Evolutionary conservation across 1,284 basidiomycete genomes (phyloP).

Genomic region (Omphalotus olearius): DNA sequence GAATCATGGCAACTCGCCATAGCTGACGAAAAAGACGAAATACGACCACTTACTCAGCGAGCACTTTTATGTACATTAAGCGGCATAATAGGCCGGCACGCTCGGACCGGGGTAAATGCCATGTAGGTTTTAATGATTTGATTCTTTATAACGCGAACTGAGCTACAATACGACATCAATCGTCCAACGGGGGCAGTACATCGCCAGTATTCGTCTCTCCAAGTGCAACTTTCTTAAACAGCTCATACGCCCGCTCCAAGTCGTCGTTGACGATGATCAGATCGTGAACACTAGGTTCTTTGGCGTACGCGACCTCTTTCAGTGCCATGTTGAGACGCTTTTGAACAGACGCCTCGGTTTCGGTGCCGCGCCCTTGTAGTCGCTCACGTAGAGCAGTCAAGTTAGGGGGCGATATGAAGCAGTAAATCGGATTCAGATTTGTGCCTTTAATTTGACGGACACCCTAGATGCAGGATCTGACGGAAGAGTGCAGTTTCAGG

Average conservation of each 20-base stretch:
- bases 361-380: constrained; percentile 81
- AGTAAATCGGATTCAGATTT: constrained; percentile 79
- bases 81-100: too few species aligned
- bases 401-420: constrained; percentile 92
- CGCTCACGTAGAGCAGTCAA: constrained; percentile 65
- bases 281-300: constrained; percentile 72
- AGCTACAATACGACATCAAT: constrained; percentile 26
- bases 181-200: constrained; percentile 53
- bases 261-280: constrained; percentile 91
- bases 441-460: constrained; percentile 85
- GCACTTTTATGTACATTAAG: too few species aligned
- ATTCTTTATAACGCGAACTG: too few species aligned
- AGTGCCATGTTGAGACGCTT: constrained; percentile 80
- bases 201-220: constrained; percentile 57
- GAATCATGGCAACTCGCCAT: constrained; percentile 44
- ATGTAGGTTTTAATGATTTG: too few species aligned
- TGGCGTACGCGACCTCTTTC: constrained; percentile 85
- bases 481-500: constrained; percentile 4
- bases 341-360: constrained; percentile 70
- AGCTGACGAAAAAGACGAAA: neutral
- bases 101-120: too few species aligned
- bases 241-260: constrained; percentile 76
- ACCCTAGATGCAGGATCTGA: constrained; percentile 49
- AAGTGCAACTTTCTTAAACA: constrained; percentile 69
- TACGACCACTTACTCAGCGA: too few species aligned